Base-by-base conservation (phyloP, 805 yeast species). In the Ogataea ramenticola region DNA sequence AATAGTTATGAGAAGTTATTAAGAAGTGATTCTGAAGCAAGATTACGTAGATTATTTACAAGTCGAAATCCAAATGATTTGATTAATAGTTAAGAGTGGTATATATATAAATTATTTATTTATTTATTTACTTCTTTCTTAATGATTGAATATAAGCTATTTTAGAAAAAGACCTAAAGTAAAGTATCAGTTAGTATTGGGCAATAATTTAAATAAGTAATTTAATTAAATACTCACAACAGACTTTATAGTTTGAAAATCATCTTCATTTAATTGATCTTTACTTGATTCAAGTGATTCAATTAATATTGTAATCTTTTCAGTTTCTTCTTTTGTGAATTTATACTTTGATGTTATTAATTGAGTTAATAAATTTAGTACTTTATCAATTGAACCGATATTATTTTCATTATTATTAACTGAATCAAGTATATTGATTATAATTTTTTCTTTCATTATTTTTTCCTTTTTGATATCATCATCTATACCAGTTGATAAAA, bases 381-480 rank as follows among this genome's bases (percentile, higher is more conserved):
- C 70, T 58, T 78, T 79, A 50, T 83, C 90, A 24, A 76, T 65
- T 35, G 80, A 65, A 16, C 75, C 75, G 14, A 76, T 52, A 49
- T 77, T 70, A 0, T n/a, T n/a, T n/a, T 63, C 56, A 41, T 68
- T 72, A 12, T 43, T 41, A 21, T 52, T 49, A 30, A 75, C 53
- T 44, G 64, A 48, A 3, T 50, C 39, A 10, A 66, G 47, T 46
- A 77, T 58, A 30, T 56, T 57, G n/a, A 46, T 49, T 4, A 68
- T 58, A 27, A 75, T 51, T 11, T 60, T 46, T 38, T 60, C 62
- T 14, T 63, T 49, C n/a, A n/a, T n/a, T n/a, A n/a, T n/a, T n/a
- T 60, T 46, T 38, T 60, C 62, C 15, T 63, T 49, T 30, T 62
- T 65, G 24, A 84, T 59, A 34, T 71, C 65, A 4, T 57, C 58